phyloP scores from a whole-genome alignment of 1,139 yeast genomes.

The Yamadazyma dendronema region DNA sequence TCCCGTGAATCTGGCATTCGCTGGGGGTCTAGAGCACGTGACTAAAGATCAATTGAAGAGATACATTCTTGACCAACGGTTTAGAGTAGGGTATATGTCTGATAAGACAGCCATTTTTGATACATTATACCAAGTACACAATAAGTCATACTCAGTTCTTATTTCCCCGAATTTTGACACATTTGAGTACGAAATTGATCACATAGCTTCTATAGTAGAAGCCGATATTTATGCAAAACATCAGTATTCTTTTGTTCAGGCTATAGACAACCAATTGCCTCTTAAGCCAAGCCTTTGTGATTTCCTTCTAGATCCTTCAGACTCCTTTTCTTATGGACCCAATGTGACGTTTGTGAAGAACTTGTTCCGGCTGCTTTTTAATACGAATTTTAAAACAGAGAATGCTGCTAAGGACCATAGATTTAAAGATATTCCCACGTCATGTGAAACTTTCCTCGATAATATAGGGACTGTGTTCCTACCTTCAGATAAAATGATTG shows the following conservation, averaged over 20 bases:
- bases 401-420: conserved; percentile 3
- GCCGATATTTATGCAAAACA: conserved; percentile 64
- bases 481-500: conserved; percentile 33
- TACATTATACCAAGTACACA: conserved; percentile 24
- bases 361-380: conserved; percentile 34
- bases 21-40: conserved; percentile 7
- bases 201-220: conserved; percentile 54
- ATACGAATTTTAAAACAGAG: neutral
- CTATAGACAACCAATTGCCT: conserved; percentile 53
- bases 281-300: conserved; percentile 45
- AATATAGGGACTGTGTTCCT: conserved; percentile 31
- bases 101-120: conserved; percentile 27
- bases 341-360: conserved; percentile 26
- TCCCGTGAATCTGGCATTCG: conserved; percentile 83
- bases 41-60: conserved; percentile 25
- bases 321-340: conserved; percentile 18
- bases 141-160: conserved; percentile 24
- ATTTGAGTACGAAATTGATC: conserved; percentile 45
- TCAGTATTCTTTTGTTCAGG: conserved; percentile 74
- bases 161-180: conserved; percentile 30
- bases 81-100: conserved; percentile 35
- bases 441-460: conserved; percentile 31
- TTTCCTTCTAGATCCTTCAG: conserved; percentile 22
- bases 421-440: conserved; percentile 17
- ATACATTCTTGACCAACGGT: conserved; percentile 35